A percentile compares a stretch with the other conserved stretches of the same genome.
phyloP scores from a whole-genome alignment of 2,329 filamentous ascomycete species.

The Ceratocystis albifundus region DNA sequence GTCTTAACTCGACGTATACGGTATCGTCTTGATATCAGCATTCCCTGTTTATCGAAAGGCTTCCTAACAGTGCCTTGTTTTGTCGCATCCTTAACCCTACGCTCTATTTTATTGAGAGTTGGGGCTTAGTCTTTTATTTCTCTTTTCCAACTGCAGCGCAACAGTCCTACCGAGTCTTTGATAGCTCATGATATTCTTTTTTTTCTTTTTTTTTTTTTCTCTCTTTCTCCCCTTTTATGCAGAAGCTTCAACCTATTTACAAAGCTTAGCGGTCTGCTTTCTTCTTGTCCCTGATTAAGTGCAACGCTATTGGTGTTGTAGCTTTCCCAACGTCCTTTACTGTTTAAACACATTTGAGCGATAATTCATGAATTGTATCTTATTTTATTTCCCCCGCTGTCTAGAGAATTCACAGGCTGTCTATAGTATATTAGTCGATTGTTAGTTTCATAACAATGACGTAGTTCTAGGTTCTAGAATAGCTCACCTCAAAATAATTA shows the following conservation, averaged over 20 bases:
- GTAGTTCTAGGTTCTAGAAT: not conserved
- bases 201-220: not conserved
- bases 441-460: no score
- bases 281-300: not conserved
- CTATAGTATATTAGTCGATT: not conserved
- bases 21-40: slow-evolving; percentile 6
- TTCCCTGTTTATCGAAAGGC: not conserved
- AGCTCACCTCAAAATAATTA: slow-evolving; percentile 11
- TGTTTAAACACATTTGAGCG: slow-evolving; percentile 8
- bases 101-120: not conserved
- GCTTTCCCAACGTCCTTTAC: not conserved
- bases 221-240: not conserved
- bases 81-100: not conserved
- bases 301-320: not conserved
- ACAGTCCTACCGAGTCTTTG: not conserved
- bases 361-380: slow-evolving; percentile 10
- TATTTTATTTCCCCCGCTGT: not conserved
- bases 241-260: not conserved
- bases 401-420: not conserved
- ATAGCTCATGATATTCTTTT: not conserved
- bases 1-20: not conserved
- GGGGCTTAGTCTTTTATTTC: not conserved
- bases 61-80: not conserved
- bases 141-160: not conserved
- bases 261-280: not conserved